Base-by-base conservation (phyloP, 73 alveolate species). In the Chromera velia region DNA sequence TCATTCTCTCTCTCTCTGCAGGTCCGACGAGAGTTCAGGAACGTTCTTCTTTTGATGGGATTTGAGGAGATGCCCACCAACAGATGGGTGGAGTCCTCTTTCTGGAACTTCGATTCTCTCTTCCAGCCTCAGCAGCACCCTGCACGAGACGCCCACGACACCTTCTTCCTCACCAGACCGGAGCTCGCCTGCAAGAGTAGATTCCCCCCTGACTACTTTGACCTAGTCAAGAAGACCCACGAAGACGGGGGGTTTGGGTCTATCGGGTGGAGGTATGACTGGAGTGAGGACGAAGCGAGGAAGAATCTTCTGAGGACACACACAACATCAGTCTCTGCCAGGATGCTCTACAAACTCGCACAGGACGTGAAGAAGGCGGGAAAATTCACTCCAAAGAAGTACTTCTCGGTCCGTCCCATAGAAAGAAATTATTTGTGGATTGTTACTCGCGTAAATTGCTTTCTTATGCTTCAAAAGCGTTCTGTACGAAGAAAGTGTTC, bases 81-180 rank as follows among this genome's bases (percentile, higher is more conserved):
- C 87, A 91, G 94, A 86, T 97, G 90, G 86, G 99, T 97, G 1
- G 99, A 96, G 82, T 90, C 98, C 72, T 93, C 98, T 1, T 97
- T 97, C 92, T 97, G 99, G 99, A 97, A 97, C 94, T 97, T 97
- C 92, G 99, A 97, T 76, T 90, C 99, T 18, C 92, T 97, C 63
- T 97, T 96, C 94, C 97, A 97, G 87, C 99, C 99, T 24, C 98
- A 97, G 85, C 93, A 94, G 88, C 99, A 94, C 74, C 99, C 99
- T 19, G 98, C 99, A 0, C 87, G 99, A 75, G 99, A 97, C 83
- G 96, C 96, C 49, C 99, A 97, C 80, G 99, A 97, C 88, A 97
- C 99, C 28, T 97, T 97, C 94, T 97, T 97, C 94, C 83, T 96
- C 67, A n/a, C n/a, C n/a, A n/a, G n/a, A n/a, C n/a, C n/a, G n/a